These are phyloP conservation scores for Avena atlantica DNA, from an alignment of 176 grass and related monocot species.

Conservation along the genomic window DNA sequence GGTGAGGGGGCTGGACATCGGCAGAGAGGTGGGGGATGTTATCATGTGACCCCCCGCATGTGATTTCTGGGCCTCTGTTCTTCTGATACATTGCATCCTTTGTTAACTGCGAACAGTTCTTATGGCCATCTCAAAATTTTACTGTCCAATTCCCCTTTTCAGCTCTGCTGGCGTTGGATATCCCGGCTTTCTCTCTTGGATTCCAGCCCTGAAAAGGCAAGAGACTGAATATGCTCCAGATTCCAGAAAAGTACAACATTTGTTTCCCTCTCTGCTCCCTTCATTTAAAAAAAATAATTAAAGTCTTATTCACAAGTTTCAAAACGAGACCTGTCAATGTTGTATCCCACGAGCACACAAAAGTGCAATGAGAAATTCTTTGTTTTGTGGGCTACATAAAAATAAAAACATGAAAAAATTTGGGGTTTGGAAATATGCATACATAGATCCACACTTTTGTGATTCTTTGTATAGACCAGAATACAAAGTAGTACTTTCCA, in stretches of 20 bases:
- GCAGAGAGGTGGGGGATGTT: neutral
- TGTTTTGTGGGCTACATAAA: too few species aligned
- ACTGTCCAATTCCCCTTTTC: neutral
- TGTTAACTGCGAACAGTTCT: neutral
- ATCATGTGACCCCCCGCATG: slow-evolving; percentile 30
- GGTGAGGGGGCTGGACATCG: neutral
- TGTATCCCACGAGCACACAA: too few species aligned
- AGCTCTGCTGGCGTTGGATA: neutral
- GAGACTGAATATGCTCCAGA: neutral
- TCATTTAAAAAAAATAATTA: neutral
- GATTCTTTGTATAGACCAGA: too few species aligned
- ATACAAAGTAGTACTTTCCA: too few species aligned
- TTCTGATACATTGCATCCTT: neutral
- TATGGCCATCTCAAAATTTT: neutral
- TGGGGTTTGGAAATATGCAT: too few species aligned
- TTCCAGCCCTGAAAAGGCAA: neutral
- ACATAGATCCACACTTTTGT: too few species aligned
- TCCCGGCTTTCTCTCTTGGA: neutral
- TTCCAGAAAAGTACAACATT: neutral
- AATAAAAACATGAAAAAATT: too few species aligned
- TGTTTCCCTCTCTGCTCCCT: too few species aligned
- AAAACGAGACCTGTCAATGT: too few species aligned
- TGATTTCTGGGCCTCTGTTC: slow-evolving; percentile 29
- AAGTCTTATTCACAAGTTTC: too few species aligned
- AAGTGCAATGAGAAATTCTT: too few species aligned